These are phyloP conservation scores for Penicillium goetzii DNA, from an alignment of 495 filamentous ascomycete genomes.

Conservation along the genomic window DNA sequence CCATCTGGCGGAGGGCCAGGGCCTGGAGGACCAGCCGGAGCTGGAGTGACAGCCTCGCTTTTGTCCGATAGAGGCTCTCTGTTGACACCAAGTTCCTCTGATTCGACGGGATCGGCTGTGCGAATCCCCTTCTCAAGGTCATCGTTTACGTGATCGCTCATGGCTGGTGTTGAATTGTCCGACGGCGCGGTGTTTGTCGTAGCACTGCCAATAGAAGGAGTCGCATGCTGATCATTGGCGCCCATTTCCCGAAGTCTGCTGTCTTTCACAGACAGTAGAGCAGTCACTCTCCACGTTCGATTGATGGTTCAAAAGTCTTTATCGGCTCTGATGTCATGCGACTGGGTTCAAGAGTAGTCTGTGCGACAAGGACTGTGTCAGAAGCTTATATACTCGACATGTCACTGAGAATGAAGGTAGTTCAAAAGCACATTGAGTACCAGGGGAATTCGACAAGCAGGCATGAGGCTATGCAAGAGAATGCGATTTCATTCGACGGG, in stretches of 20 bases:
- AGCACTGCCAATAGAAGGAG: slow-evolving; percentile 18
- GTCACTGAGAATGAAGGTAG: not conserved
- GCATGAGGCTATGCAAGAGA: not conserved
- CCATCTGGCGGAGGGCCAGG: slow-evolving; percentile 60
- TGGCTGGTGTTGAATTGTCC: slow-evolving; percentile 19
- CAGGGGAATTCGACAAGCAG: not conserved
- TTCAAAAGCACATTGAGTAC: not conserved
- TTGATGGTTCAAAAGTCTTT: not conserved
- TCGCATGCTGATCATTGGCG: slow-evolving; percentile 1
- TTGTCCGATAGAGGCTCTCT: slow-evolving; percentile 26
- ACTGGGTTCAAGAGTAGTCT: slow-evolving; percentile 8
- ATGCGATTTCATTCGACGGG: not conserved
- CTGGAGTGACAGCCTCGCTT: slow-evolving; percentile 17
- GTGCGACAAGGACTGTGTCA: not conserved
- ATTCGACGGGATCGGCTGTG: slow-evolving; percentile 11
- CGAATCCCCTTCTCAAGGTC: slow-evolving; percentile 33
- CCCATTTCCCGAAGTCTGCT: slow-evolving; percentile 41
- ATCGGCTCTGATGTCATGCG: not conserved
- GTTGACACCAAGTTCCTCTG: slow-evolving; percentile 16
- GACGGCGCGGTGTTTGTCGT: slow-evolving; percentile 19
- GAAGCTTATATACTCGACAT: slow-evolving; percentile 1
- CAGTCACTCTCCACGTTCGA: not conserved
- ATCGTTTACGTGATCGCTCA: slow-evolving; percentile 21
- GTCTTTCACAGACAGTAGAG: not conserved
- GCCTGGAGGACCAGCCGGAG: slow-evolving; percentile 42